Base-by-base conservation (phyloP, 2,329 filamentous ascomycete genomes). In the Stagonosporopsis vannaccii region DNA sequence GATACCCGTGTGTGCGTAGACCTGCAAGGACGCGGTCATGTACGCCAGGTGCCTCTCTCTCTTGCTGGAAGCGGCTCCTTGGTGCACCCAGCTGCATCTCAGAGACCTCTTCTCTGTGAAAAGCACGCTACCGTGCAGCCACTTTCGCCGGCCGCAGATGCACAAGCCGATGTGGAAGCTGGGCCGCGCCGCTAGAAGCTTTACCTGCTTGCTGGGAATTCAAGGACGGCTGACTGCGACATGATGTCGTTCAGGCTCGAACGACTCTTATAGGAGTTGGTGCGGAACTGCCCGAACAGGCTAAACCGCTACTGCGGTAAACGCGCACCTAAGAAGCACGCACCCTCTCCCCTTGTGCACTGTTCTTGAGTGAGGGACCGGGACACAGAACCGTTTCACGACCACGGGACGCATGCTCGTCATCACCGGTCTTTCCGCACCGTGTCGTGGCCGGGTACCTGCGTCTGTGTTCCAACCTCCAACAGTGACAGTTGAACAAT, bases 71-170 rank as follows among this genome's bases (percentile, higher is more conserved):
- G 9, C 11, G 32, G 25, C n/a, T 22, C 5, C 41, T 17, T 26
- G 2, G 6, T 43, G 25, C 41, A 17, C 15, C 39, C 41, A 43
- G 25, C 41, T 32, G 41, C 28, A 44, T n/a, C n/a, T n/a, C n/a
- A n/a, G n/a, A n/a, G n/a, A n/a, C 23, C 39, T 25, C 25, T 26
- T 32, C 25, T 30, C 48, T 26, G 17, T 25, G 23, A 58, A 59
- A 63, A 63, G 59, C 42, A 62, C 51, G 57, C 61, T 54, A 60
- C 43, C 26, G 49, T 58, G 60, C 57, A 62, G 57, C 59, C 60
- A 49, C n/a, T 42, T 39, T 37, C 33, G 37, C 32, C 47, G 26
- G 30, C 41, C 4, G 35, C 41, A 51, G 19, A 13, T 30, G 26
- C 26, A 45, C 26, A 53, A 42, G 50, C 50, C 33, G 42, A 53